A percentile compares a stretch with the other conserved stretches of the same genome.
These are phyloP conservation scores for Globisporangium solare DNA, from an alignment of 352 stramenopile species.

Conservation along the genomic window DNA sequence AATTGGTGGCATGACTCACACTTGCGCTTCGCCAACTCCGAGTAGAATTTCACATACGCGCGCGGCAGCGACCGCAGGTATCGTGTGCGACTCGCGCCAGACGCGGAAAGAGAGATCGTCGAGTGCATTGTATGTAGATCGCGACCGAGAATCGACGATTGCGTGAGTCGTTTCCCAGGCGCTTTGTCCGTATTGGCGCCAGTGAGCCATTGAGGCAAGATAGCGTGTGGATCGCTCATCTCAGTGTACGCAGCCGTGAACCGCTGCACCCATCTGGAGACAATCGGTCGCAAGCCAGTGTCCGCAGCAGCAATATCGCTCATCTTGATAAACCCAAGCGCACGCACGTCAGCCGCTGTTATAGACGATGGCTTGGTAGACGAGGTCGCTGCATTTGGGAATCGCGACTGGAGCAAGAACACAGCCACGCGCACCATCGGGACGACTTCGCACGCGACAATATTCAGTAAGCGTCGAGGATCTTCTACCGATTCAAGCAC, in stretches of 20 bases:
- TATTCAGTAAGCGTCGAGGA: conserved; percentile 52
- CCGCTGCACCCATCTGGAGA: conserved; percentile 54
- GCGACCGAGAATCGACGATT: conserved; percentile 40
- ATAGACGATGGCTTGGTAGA: conserved; percentile 58
- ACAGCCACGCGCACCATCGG: conserved; percentile 64
- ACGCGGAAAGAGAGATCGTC: conserved; percentile 67
- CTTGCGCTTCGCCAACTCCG: conserved; percentile 74
- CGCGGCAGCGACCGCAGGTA: conserved; percentile 71
- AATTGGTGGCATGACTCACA: conserved; percentile 76
- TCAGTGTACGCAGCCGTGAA: conserved; percentile 71
- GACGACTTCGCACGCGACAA: conserved; percentile 72
- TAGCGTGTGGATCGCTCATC: conserved; percentile 66
- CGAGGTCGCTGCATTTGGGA: conserved; percentile 6
- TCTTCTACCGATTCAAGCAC: conserved; percentile 23
- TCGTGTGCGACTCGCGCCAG: conserved; percentile 53
- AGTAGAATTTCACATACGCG: conserved; percentile 84
- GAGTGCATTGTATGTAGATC: conserved; percentile 80
- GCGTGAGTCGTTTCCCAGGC: conserved; percentile 18
- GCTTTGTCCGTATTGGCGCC: conserved; percentile 44
- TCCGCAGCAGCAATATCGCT: conserved; percentile 17
- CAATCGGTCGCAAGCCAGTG: conserved; percentile 27
- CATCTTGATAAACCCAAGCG: conserved; percentile 49
- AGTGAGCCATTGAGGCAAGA: conserved; percentile 75
- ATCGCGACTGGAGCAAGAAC: conserved; percentile 53
- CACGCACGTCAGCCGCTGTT: conserved; percentile 33